Conservation (phyloP, 208 protist species). For the Leishmania mexicana region DNA sequence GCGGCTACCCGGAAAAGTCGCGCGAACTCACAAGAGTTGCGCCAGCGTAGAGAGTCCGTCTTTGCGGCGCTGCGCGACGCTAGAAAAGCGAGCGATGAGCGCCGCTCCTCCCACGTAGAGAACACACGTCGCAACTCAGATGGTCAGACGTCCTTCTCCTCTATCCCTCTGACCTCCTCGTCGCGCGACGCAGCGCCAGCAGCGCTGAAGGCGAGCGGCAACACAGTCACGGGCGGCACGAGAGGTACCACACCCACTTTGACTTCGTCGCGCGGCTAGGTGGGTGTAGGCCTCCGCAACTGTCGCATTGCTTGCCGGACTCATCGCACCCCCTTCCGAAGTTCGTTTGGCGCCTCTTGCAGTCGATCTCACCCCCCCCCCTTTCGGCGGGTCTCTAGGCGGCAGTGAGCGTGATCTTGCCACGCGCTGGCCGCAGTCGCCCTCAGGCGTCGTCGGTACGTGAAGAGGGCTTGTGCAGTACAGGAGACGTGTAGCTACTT, state of each 20-base stretch:
- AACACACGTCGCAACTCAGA: not conserved
- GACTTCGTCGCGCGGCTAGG: not conserved
- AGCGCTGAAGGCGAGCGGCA: not conserved
- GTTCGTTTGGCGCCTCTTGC: not conserved
- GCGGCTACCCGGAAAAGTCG: not conserved
- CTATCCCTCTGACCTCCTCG: not conserved
- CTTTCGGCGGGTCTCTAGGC: not conserved
- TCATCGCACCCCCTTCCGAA: not conserved
- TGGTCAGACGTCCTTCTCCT: not conserved
- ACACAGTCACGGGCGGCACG: not conserved
- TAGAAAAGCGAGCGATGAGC: not conserved
- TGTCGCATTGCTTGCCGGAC: no score
- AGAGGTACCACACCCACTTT: not conserved
- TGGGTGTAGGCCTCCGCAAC: not conserved
- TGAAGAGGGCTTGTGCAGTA: not conserved
- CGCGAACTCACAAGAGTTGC: conserved; percentile 11
- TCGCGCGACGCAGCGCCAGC: conserved; percentile 1
- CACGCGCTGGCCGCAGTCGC: not conserved
- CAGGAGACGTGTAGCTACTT: not conserved
- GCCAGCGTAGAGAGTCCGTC: conserved; percentile 12
- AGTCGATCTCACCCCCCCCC: not conserved
- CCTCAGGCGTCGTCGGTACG: not conserved
- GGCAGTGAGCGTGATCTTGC: not conserved
- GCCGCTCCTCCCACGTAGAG: not conserved
- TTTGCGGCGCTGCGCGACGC: conserved; percentile 14